Percentiles rank a stretch among this genome's conserved stretches.
Conservation (phyloP, 345 rosid genomes). For the Mercurialis annua region DNA sequence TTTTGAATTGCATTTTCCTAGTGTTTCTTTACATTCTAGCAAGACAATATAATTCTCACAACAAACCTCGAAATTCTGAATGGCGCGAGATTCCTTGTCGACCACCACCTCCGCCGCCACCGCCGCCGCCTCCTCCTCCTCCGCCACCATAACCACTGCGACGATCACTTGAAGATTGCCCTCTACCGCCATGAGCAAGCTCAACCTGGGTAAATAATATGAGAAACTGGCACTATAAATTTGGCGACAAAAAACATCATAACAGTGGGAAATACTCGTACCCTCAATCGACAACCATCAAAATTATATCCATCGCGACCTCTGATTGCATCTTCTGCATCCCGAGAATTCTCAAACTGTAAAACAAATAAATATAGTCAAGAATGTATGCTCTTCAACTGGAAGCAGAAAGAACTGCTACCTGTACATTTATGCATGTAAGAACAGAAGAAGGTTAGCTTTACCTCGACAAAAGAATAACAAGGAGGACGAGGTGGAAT, state of each 20-base stretch:
- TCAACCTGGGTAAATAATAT: constrained; percentile 60
- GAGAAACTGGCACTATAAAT: constrained; percentile 11
- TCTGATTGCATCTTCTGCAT: constrained; percentile 60
- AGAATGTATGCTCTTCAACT: background rate
- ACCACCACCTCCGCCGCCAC: constrained; percentile 31
- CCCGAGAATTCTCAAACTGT: constrained; percentile 49
- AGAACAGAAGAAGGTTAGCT: background rate
- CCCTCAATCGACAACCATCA: constrained; percentile 55
- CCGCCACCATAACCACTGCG: constrained; percentile 34
- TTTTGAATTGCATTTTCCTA: background rate
- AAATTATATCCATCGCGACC: constrained; percentile 65
- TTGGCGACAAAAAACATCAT: background rate
- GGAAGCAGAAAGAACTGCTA: background rate
- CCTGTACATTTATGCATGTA: background rate
- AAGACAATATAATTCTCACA: constrained; percentile 4
- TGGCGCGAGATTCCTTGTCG: constrained; percentile 51
- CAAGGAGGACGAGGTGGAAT: constrained; percentile 95
- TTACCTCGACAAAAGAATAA: constrained; percentile 96
- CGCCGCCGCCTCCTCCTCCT: constrained; percentile 12
- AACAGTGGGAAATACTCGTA: constrained; percentile 16
- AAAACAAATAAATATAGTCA: constrained; percentile 1
- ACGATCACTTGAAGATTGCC: constrained; percentile 39
- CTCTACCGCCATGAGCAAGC: constrained; percentile 98
- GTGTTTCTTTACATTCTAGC: background rate
- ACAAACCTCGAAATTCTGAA: constrained; percentile 88